Conservation (phyloP, 2,329 filamentous ascomycete genomes). For the Chrysoporthe deuterocubensis region DNA sequence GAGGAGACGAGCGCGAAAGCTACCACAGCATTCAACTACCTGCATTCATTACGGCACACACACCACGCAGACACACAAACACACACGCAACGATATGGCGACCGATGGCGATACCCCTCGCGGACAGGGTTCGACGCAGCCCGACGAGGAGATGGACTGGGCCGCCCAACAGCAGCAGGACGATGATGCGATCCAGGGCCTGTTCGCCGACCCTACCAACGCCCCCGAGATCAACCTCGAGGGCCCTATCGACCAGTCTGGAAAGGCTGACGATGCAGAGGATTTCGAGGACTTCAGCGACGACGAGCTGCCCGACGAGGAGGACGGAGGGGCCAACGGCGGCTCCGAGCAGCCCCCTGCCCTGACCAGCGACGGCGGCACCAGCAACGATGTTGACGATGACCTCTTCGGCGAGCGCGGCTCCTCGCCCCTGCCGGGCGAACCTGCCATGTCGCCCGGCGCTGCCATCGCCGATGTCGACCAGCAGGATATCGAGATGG, state of each 20-base stretch:
- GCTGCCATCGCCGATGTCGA: constrained; percentile 43
- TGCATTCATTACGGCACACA: background rate
- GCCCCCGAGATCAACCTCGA: constrained; percentile 48
- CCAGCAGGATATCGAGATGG: constrained; percentile 36
- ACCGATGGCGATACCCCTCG: constrained; percentile 23
- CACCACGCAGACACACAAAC: background rate
- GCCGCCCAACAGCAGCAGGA: constrained; percentile 53
- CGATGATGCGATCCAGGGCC: constrained; percentile 50
- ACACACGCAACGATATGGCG: constrained; percentile 12
- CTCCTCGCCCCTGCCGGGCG: constrained; percentile 52
- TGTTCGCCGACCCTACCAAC: constrained; percentile 44
- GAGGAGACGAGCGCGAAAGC: constrained; percentile 9
- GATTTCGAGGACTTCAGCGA: constrained; percentile 90
- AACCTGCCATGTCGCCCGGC: constrained; percentile 49
- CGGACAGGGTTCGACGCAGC: constrained; percentile 17
- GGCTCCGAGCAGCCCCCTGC: constrained; percentile 54
- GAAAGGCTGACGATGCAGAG: constrained; percentile 90
- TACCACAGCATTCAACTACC: background rate
- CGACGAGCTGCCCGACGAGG: constrained; percentile 87
- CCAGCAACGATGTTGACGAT: constrained; percentile 56
- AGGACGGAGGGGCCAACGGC: constrained; percentile 53
- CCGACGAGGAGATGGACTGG: constrained; percentile 43
- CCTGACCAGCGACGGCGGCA: constrained; percentile 61
- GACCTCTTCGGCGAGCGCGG: constrained; percentile 70
- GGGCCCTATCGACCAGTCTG: constrained; percentile 62